These are phyloP conservation scores for Fomitiporia mediterranea DNA, from an alignment of 1,284 basidiomycete genomes.

Conservation along the genomic window DNA sequence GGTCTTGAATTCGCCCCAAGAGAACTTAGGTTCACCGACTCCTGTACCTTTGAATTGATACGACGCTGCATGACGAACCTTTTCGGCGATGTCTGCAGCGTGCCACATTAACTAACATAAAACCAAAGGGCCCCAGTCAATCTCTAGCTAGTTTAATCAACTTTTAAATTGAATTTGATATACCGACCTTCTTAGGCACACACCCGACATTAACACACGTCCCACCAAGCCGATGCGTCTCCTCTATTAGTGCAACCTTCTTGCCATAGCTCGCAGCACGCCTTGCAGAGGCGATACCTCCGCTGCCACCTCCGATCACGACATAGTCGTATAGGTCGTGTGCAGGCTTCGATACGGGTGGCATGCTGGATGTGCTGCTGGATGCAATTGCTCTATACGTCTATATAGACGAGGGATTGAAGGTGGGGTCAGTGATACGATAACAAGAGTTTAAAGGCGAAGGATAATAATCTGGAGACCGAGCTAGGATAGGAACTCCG, in stretches of 20 bases:
- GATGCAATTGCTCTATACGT: constrained; percentile 1
- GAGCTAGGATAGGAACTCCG: no score
- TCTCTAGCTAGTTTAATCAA: background rate
- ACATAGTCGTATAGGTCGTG: constrained; percentile 73
- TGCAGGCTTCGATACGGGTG: constrained; percentile 63
- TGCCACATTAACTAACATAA: constrained; percentile 93
- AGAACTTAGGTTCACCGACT: constrained; percentile 59
- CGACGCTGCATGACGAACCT: constrained; percentile 65
- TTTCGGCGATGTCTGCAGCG: constrained; percentile 89
- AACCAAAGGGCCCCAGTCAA: background rate
- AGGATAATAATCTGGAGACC: no score
- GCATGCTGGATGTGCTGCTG: constrained; percentile 43
- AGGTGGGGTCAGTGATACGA: background rate
- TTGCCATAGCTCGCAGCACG: constrained; percentile 92
- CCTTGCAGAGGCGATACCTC: constrained; percentile 76
- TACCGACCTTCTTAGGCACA: constrained; percentile 77
- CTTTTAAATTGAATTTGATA: background rate
- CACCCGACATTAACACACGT: constrained; percentile 97
- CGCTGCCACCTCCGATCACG: constrained; percentile 82
- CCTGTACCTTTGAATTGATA: constrained; percentile 69
- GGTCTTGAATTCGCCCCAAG: constrained; percentile 89
- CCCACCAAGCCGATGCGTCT: constrained; percentile 75
- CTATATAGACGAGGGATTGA: no score
- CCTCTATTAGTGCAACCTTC: constrained; percentile 90
- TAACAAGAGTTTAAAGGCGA: constrained; percentile 11